These are phyloP conservation scores for Naganishia cerealis DNA, from an alignment of 1,284 basidiomycete genomes.

Conservation along the genomic window DNA sequence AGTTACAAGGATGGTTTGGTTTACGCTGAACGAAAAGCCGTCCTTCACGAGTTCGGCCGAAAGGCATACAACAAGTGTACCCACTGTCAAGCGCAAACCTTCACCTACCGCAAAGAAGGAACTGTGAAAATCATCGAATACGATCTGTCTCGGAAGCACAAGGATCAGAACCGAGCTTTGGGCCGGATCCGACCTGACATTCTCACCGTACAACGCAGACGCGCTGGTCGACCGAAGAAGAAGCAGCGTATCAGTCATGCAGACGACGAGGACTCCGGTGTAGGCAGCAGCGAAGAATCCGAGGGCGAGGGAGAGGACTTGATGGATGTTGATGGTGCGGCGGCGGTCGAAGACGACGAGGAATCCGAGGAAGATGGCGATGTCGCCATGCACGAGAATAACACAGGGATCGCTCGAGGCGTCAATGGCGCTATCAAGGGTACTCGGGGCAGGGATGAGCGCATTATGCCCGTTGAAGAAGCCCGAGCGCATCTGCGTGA, in stretches of 20 bases:
- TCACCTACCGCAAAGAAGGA: slow-evolving; percentile 90
- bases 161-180: slow-evolving; percentile 62
- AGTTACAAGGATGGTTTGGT: slow-evolving; percentile 85
- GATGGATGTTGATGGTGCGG: slow-evolving; percentile 56
- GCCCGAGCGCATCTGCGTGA: slow-evolving; percentile 88
- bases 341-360: slow-evolving; percentile 44
- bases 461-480: slow-evolving; percentile 85
- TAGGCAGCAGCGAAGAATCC: slow-evolving; percentile 43
- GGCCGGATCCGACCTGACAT: slow-evolving; percentile 71
- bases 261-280: slow-evolving; percentile 50
- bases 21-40: slow-evolving; percentile 80
- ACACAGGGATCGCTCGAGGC: slow-evolving; percentile 60
- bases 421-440: slow-evolving; percentile 76
- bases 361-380: slow-evolving; percentile 58
- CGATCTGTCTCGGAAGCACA: slow-evolving; percentile 79
- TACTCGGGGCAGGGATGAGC: slow-evolving; percentile 74
- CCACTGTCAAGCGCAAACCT: slow-evolving; percentile 78
- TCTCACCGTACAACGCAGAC: slow-evolving; percentile 49
- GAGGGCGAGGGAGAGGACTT: slow-evolving; percentile 58
- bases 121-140: slow-evolving; percentile 93
- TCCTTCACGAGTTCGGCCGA: slow-evolving; percentile 75
- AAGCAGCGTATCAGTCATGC: slow-evolving; percentile 30
- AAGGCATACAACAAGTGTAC: slow-evolving; percentile 73
- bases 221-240: slow-evolving; percentile 35
- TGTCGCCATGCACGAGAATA: slow-evolving; percentile 35